Evolutionary conservation across 2,329 filamentous ascomycete species (phyloP).

Genomic region (Botrytis tulipae): DNA sequence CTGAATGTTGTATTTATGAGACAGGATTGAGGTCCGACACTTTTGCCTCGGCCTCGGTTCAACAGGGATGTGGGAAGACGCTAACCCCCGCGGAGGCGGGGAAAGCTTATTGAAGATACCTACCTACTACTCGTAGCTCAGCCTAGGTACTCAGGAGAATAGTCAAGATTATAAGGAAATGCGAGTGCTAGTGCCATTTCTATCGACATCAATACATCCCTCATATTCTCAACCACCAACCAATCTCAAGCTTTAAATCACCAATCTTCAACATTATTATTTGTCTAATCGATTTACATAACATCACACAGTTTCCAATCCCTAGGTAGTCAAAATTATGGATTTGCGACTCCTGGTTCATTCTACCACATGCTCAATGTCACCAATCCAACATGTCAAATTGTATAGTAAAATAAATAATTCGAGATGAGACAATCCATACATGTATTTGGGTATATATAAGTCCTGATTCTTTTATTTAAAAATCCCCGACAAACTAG

Average conservation of each 20-base stretch:
- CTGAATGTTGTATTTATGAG: constrained; percentile 3
- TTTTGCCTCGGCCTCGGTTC: constrained; percentile 19
- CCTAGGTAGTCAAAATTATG: no score
- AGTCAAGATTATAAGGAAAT: not conserved
- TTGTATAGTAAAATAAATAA: no score
- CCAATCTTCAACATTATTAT: not conserved
- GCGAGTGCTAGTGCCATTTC: not conserved
- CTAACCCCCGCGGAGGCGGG: constrained; percentile 13
- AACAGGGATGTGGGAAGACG: constrained; percentile 11
- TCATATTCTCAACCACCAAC: not conserved
- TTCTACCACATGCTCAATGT: not conserved
- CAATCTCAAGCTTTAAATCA: not conserved
- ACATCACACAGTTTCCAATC: not conserved
- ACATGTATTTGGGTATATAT: not conserved
- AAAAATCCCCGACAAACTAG: not conserved
- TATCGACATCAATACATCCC: not conserved
- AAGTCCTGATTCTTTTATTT: not conserved
- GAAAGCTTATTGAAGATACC: not conserved
- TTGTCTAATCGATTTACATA: not conserved
- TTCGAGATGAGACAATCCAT: not conserved
- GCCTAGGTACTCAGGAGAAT: not conserved
- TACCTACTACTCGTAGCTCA: not conserved
- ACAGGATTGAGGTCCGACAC: not conserved
- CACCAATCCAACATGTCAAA: not conserved
- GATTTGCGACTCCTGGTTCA: not conserved